These are phyloP conservation scores for Colletotrichum lentis DNA, from an alignment of 2,329 filamentous ascomycete species.

Conservation along the genomic window DNA sequence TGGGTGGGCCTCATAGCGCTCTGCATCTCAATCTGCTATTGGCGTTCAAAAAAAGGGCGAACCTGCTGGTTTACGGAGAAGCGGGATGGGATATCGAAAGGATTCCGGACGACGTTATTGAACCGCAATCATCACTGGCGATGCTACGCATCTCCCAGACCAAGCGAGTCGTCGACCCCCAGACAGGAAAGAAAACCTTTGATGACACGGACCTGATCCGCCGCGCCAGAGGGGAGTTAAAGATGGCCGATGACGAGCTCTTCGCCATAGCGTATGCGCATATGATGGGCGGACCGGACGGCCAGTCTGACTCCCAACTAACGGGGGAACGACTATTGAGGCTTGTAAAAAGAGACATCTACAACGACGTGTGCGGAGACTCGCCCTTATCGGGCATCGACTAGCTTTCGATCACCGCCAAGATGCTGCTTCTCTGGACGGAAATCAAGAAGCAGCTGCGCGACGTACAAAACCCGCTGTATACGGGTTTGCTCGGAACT, in stretches of 20 bases:
- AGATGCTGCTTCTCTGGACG: conserved; percentile 42
- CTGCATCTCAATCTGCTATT: conserved; percentile 36
- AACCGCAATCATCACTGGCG: conserved; percentile 41
- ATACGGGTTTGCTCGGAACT: background rate
- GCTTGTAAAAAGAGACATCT: conserved; percentile 41
- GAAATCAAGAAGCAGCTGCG: conserved; percentile 45
- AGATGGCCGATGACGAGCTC: background rate
- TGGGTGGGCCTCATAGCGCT: background rate
- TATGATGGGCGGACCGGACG: conserved; percentile 41
- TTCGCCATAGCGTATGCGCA: conserved; percentile 14
- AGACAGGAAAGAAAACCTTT: conserved; percentile 42
- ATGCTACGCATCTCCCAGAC: conserved; percentile 44
- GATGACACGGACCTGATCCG: conserved; percentile 39
- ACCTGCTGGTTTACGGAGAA: conserved; percentile 44
- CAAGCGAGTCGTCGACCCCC: conserved; percentile 42
- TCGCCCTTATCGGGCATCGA: conserved; percentile 47
- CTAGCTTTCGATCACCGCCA: conserved; percentile 43
- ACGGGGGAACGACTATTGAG: conserved; percentile 40
- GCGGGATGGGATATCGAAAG: conserved; percentile 49
- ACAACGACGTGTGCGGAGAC: conserved; percentile 43
- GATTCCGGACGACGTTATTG: conserved; percentile 49
- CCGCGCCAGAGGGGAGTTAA: background rate
- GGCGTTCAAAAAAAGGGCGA: conserved; percentile 48
- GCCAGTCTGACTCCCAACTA: background rate
- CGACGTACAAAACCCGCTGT: conserved; percentile 41